phyloP scores from a whole-genome alignment of 2,329 filamentous ascomycete genomes.

The Thelonectria rubi region DNA sequence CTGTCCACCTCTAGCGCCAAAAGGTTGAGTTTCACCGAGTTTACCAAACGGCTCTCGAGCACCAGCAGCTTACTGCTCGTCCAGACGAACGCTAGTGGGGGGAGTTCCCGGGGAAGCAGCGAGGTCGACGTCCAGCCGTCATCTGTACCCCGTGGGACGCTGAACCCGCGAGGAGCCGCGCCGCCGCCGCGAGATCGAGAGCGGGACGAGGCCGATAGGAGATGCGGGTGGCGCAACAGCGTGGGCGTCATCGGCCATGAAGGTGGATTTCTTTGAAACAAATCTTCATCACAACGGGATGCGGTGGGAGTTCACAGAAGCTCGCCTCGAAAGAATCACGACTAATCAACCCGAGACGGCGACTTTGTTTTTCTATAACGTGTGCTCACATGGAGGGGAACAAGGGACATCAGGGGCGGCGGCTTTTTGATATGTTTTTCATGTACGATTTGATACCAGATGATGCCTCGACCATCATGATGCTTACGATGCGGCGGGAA shows the following conservation, averaged over 20 bases:
- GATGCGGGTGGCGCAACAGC: constrained; percentile 66
- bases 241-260: constrained; percentile 64
- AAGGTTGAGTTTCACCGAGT: constrained; percentile 69
- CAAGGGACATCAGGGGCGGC: constrained; percentile 17
- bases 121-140: constrained; percentile 54
- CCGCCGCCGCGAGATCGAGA: constrained; percentile 48
- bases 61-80: constrained; percentile 68
- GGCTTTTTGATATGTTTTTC: constrained; percentile 33
- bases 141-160: constrained; percentile 49
- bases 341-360: constrained; percentile 9
- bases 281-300: constrained; percentile 1
- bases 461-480: constrained; percentile 37
- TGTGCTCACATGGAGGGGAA: constrained; percentile 8
- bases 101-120: constrained; percentile 59
- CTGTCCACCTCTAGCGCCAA: constrained; percentile 64
- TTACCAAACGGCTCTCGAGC: constrained; percentile 67
- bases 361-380: constrained; percentile 13
- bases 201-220: constrained; percentile 51
- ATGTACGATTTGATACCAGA: constrained; percentile 45
- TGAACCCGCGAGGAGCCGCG: constrained; percentile 53
- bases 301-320: no score
- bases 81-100: constrained; percentile 62
- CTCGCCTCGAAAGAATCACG: neutral
- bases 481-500: constrained; percentile 35
- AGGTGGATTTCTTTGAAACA: constrained; percentile 61